Percentiles rank a stretch among this genome's conserved stretches.
phyloP scores from a whole-genome alignment of 2,329 filamentous ascomycete species.

The Fusarium nisikadoi region DNA sequence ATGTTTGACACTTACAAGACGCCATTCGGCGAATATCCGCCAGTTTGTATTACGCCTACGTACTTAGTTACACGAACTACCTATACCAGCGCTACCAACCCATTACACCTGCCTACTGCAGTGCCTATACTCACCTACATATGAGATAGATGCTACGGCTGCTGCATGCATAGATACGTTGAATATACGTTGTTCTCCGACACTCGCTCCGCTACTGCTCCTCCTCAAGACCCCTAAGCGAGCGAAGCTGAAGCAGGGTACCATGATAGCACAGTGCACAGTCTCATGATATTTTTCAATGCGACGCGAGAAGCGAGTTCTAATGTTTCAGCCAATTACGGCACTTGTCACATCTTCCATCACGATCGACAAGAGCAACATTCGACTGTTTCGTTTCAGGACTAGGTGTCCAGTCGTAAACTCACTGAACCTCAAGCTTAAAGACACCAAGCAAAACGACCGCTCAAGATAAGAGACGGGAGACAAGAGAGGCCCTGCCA shows the following conservation, averaged over 20 bases:
- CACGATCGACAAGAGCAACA: constrained; percentile 33
- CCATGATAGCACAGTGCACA: not conserved
- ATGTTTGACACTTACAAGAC: constrained; percentile 21
- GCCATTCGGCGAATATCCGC: constrained; percentile 9
- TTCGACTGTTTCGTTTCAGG: constrained; percentile 33
- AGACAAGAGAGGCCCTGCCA: constrained; percentile 8
- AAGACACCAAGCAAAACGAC: not conserved
- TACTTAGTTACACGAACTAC: not conserved
- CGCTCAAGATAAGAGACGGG: constrained; percentile 16
- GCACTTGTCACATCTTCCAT: constrained; percentile 33
- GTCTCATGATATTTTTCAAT: constrained; percentile 11
- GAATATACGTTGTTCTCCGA: constrained; percentile 4
- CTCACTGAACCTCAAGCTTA: not conserved
- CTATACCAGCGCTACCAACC: not conserved
- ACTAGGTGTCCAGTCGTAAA: not conserved
- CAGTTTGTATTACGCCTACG: not conserved
- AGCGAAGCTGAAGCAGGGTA: constrained; percentile 23
- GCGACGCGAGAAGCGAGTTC: constrained; percentile 14
- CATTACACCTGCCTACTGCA: not conserved
- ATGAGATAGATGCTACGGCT: constrained; percentile 3
- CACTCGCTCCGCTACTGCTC: not conserved
- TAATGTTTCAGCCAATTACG: constrained; percentile 32
- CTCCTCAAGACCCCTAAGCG: constrained; percentile 1
- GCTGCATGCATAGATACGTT: constrained; percentile 13
- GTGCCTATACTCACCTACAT: constrained; percentile 1